A percentile compares a stretch with the other conserved stretches of the same genome.
These are phyloP conservation scores for Endothia cerciana DNA, from an alignment of 2,329 filamentous ascomycete species.

Conservation along the genomic window DNA sequence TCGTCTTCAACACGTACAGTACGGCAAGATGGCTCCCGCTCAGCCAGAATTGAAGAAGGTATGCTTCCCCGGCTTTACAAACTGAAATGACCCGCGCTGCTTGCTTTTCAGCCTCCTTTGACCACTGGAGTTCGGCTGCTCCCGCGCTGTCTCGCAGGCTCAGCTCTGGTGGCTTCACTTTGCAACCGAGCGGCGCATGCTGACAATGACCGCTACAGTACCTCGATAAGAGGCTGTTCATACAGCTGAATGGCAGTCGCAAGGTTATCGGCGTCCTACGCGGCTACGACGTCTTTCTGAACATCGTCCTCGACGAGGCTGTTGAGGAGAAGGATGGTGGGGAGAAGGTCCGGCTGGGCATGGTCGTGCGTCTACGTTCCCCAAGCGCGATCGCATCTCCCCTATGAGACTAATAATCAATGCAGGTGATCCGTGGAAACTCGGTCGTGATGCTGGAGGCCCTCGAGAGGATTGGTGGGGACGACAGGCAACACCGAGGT, in stretches of 20 bases:
- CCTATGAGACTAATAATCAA: background rate
- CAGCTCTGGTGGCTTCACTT: background rate
- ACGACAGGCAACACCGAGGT: slow-evolving; percentile 50
- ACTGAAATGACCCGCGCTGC: background rate
- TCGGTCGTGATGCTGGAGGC: slow-evolving; percentile 98
- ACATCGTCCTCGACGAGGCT: slow-evolving; percentile 96
- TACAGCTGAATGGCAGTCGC: slow-evolving; percentile 95
- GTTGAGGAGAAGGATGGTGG: slow-evolving; percentile 92
- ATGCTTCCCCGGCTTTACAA: slow-evolving; percentile 26
- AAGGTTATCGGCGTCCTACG: slow-evolving; percentile 94
- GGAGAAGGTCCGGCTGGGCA: slow-evolving; percentile 87
- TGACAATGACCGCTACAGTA: slow-evolving; percentile 63
- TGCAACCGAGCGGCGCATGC: background rate
- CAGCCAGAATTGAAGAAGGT: slow-evolving; percentile 99
- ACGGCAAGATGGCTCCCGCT: slow-evolving; percentile 86
- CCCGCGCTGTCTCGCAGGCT: background rate
- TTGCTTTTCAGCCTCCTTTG: slow-evolving; percentile 5
- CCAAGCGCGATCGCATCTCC: background rate
- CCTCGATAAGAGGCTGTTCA: slow-evolving; percentile 97
- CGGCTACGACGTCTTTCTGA: slow-evolving; percentile 98
- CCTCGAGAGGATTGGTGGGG: slow-evolving; percentile 68
- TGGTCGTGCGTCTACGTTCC: slow-evolving; percentile 70
- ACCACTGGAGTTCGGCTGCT: background rate
- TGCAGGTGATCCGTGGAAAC: slow-evolving; percentile 90
- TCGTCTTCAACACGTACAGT: slow-evolving; percentile 11